Percentiles rank a stretch among this genome's conserved stretches.
These are phyloP conservation scores for Parasarocladium wereldwijsianum DNA, from an alignment of 2,329 filamentous ascomycete species.

Conservation along the genomic window DNA sequence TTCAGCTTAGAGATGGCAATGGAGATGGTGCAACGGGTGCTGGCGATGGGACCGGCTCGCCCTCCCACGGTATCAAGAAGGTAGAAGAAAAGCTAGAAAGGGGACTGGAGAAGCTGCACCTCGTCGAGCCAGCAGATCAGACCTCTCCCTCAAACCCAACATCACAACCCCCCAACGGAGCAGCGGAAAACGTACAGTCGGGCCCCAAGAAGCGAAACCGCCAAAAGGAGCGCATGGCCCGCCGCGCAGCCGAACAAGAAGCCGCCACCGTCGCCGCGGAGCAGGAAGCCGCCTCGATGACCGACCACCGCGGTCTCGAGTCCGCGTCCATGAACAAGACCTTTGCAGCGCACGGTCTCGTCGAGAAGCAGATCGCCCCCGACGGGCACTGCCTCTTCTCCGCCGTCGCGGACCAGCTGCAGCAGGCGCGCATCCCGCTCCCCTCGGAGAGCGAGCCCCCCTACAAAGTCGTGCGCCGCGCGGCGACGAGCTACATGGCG, in stretches of 20 bases:
- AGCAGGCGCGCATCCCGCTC: constrained; percentile 32
- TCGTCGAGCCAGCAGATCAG: constrained; percentile 5
- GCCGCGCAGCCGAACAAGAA: constrained; percentile 73
- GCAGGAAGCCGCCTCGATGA: constrained; percentile 59
- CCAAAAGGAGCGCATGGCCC: constrained; percentile 79
- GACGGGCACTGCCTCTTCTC: constrained; percentile 95
- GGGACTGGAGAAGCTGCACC: constrained; percentile 10
- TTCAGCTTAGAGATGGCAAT: constrained; percentile 2
- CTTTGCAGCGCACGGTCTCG: constrained; percentile 48
- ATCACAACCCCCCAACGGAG: not conserved
- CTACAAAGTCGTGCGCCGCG: constrained; percentile 55
- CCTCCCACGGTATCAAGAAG: no score
- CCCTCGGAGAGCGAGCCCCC: constrained; percentile 15
- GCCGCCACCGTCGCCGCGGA: constrained; percentile 53
- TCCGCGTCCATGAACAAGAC: constrained; percentile 52
- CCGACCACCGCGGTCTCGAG: constrained; percentile 58
- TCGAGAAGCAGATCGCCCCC: constrained; percentile 66
- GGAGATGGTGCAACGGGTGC: constrained; percentile 8
- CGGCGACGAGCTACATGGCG: constrained; percentile 65
- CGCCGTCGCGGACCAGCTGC: constrained; percentile 74
- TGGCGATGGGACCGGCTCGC: no score
- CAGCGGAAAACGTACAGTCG: constrained; percentile 9
- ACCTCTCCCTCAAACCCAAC: not conserved
- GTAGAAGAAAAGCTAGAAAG: constrained; percentile 8
- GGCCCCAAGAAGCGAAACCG: constrained; percentile 74